phyloP scores from a whole-genome alignment of 2,329 filamentous ascomycete genomes.

The Boeremia lycopersici region DNA sequence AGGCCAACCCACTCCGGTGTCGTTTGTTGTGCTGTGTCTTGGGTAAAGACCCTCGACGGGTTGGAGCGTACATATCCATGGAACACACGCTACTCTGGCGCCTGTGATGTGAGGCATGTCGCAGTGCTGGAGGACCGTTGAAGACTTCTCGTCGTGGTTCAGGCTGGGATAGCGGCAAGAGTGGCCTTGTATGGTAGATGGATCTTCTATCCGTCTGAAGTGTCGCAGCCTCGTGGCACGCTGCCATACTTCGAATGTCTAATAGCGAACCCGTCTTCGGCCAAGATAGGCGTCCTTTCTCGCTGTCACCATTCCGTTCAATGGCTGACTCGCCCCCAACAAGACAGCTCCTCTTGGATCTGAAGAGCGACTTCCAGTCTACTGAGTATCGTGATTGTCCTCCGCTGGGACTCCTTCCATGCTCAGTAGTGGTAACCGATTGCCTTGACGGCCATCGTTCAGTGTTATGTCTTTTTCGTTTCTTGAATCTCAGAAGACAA shows the following conservation, averaged over 20 bases:
- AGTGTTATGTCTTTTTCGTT: not conserved
- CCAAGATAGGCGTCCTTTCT: not conserved
- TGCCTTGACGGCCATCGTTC: not conserved
- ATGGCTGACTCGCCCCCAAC: too few species aligned
- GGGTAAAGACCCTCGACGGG: not conserved
- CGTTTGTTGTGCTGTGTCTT: slow-evolving; percentile 5
- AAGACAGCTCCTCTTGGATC: not conserved
- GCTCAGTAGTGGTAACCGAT: not conserved
- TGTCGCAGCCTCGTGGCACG: not conserved
- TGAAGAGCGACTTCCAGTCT: not conserved
- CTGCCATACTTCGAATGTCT: too few species aligned
- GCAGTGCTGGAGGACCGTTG: not conserved
- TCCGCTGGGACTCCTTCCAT: not conserved
- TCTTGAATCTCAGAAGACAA: not conserved
- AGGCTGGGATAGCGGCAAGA: not conserved
- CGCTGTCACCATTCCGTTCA: not conserved
- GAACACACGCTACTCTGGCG: not conserved
- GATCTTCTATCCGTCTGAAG: not conserved
- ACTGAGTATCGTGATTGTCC: not conserved
- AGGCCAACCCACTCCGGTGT: slow-evolving; percentile 14
- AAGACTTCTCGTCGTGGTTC: not conserved
- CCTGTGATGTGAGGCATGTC: not conserved
- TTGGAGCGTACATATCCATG: not conserved
- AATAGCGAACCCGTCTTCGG: not conserved
- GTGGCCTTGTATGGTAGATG: not conserved